Base-by-base conservation (phyloP, 2,329 filamentous ascomycete genomes). In the Zopfia rhizophila region DNA sequence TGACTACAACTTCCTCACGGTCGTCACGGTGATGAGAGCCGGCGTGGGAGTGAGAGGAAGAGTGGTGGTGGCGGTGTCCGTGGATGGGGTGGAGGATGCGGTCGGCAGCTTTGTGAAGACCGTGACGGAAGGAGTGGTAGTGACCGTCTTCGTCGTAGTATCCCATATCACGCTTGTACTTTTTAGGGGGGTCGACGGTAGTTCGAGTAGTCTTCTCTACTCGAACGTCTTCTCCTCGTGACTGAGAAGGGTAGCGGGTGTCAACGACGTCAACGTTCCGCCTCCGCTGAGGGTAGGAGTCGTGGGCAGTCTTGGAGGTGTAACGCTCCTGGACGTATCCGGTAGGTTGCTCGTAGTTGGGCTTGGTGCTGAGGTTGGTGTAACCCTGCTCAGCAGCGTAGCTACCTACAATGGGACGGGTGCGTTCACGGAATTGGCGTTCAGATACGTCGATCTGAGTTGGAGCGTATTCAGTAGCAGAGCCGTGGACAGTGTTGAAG, bases 101-200 rank as follows among this genome's bases (percentile, higher is more conserved):
- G 69, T 88, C 85, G 66, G 83, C 84, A 65, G 82, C 85, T 66
- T 81, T 79, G 75, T 85, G 81, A 60, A 88, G 78, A 72, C 85
- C 85, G 74, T 86, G 84, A 75, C 86, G 85, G 80, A 89, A 84
- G 62, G 82, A 86, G 78, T 89, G 86, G 77, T 89, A 88, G 63
- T 88, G 82, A 70, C 86, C 86, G 73, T 89, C 85, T 78, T 88
- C 83, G 83, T 89, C 86, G 85, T 89, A 88, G 79, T 88, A 89
- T 80, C 86, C 86, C 86, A 89, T 89, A 69, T 86, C 85, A 81
- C 74, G 75, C 71, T 77, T 75, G 69, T 74, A 74, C 61, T 74
- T 70, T 60, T 73, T 74, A 53, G 75, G 71, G 58, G 73, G 66
- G 67, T 83, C 80, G 67, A 79, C 74, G 66, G 80, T 81, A 60